These are phyloP conservation scores for Podila clonocystis DNA, from an alignment of 192 early-diverging fungal genomes.

Conservation along the genomic window DNA sequence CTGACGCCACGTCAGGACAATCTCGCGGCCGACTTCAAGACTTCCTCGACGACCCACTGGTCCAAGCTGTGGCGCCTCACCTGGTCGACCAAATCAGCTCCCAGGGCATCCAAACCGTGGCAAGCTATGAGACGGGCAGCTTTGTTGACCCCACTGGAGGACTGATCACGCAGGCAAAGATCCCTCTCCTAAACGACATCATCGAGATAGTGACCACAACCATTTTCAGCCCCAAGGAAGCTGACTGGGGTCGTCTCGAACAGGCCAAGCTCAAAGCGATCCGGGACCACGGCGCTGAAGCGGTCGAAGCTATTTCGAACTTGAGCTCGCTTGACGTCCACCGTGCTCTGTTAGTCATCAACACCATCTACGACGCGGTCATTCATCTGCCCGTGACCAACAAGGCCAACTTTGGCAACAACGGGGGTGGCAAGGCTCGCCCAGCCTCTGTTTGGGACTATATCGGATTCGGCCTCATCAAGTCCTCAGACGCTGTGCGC, in stretches of 20 bases:
- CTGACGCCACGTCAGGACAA: not conserved
- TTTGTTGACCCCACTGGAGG: not conserved
- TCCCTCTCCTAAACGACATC: slow-evolving; percentile 35
- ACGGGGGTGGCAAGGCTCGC: not conserved
- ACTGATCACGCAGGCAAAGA: slow-evolving; percentile 5
- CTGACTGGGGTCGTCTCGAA: slow-evolving; percentile 41
- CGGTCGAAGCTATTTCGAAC: slow-evolving; percentile 9
- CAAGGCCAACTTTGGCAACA: slow-evolving; percentile 23
- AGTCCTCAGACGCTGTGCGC: slow-evolving; percentile 29
- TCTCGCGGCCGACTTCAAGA: slow-evolving; percentile 5
- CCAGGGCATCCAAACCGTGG: slow-evolving; percentile 25
- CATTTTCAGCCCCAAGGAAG: slow-evolving; percentile 11
- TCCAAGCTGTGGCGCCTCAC: slow-evolving; percentile 22
- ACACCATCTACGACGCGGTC: slow-evolving; percentile 39
- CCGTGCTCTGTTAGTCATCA: slow-evolving; percentile 17
- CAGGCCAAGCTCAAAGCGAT: slow-evolving; percentile 25
- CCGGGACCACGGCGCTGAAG: slow-evolving; percentile 22
- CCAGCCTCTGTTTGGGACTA: slow-evolving; percentile 13
- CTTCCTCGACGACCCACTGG: slow-evolving; percentile 16
- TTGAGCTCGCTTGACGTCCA: slow-evolving; percentile 15
- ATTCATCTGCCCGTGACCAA: slow-evolving; percentile 22
- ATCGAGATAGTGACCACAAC: slow-evolving; percentile 29
- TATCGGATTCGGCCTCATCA: slow-evolving; percentile 40
- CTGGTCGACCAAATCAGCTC: slow-evolving; percentile 33
- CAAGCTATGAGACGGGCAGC: not conserved